phyloP scores from a whole-genome alignment of 2,329 filamentous ascomycete genomes.

The Aspergillus fumigatus region DNA sequence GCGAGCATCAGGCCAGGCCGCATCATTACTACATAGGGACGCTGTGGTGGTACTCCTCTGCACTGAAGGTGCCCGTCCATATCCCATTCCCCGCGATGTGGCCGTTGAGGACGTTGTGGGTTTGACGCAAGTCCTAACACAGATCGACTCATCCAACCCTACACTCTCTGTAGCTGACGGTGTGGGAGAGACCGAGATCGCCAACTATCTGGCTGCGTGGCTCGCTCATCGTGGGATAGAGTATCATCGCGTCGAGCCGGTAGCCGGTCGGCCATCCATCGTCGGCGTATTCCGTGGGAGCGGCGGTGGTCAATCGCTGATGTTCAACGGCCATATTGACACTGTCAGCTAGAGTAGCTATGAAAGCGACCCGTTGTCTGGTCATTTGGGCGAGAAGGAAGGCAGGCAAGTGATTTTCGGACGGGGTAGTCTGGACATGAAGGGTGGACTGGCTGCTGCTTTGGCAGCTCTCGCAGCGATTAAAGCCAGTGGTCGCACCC shows the following conservation, averaged over 20 bases:
- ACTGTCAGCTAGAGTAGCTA: slow-evolving; percentile 50
- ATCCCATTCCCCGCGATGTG: slow-evolving; percentile 43
- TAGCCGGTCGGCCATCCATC: slow-evolving; percentile 47
- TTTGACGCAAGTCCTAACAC: slow-evolving; percentile 44
- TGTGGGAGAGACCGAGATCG: slow-evolving; percentile 45
- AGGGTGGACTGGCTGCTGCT: slow-evolving; percentile 46
- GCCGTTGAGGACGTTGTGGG: slow-evolving; percentile 39
- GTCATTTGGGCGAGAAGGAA: slow-evolving; percentile 29
- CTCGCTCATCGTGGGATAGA: slow-evolving; percentile 50
- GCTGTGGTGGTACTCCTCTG: slow-evolving; percentile 62
- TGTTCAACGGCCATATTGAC: slow-evolving; percentile 53
- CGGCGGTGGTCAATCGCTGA: slow-evolving; percentile 46
- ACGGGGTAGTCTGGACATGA: slow-evolving; percentile 50
- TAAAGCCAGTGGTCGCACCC: slow-evolving; percentile 26
- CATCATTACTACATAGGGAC: slow-evolving; percentile 35
- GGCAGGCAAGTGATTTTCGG: slow-evolving; percentile 40
- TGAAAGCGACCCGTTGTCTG: slow-evolving; percentile 44
- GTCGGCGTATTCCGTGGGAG: slow-evolving; percentile 46
- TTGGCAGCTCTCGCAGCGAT: slow-evolving; percentile 40
- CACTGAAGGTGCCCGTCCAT: slow-evolving; percentile 60
- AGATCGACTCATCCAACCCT: slow-evolving; percentile 50
- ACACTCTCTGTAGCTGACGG: slow-evolving; percentile 40
- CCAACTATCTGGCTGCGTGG: slow-evolving; percentile 48
- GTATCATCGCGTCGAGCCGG: slow-evolving; percentile 46
- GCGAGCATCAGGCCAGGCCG: slow-evolving; percentile 25